Evolutionary conservation across 768 basidiomycete species (phyloP), one percentile per base, ranked within the genome.

Genomic region (Lactifluus piperatus): DNA sequence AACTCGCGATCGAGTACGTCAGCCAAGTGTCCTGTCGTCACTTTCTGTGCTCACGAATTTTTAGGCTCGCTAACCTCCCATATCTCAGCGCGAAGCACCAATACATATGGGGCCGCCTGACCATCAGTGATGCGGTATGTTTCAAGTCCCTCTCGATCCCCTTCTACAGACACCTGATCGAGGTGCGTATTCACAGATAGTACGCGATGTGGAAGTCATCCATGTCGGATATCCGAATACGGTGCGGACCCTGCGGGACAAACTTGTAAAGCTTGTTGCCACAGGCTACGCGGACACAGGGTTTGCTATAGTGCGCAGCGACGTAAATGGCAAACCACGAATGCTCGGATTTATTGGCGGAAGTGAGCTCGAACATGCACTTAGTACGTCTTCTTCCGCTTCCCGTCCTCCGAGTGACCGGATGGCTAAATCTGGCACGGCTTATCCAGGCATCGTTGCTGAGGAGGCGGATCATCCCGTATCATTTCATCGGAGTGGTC

Each of bases 301-400:
- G 4, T 94, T 98, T 71, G 94, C 95, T 0, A 86, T 97, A 54
- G 68, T 97, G 53, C 73, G 83, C 63, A 74, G 72, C 34, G 82
- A 78, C 54, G 67, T 60, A 6, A 32, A 74, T 16, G 76, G 74
- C 8, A 80, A 80, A 20, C 64, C 78, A 66, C 79, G 90, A 39
- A 79, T 97, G 77, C 79, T 91, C 37, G 97, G 94, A 7, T 94
- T 94, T 69, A 87, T 98, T 59, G 92, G 93, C 0, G 81, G 84
- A 29, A 94, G 86, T 66, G 97, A 99, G 71, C 80, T 99, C 14
- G 93, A 97, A 67, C 93, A 98, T 71, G 94, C 91, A 5, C 74
- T 99, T 4, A 81, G 89, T 92, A 70, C 54, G 84, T 22, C 29
- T 54, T 29, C 44, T 26, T 55, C 47, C n/a, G 56, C 18, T 30